phyloP scores from a whole-genome alignment of 2,329 filamentous ascomycete species.

The Microascus cirrosus region DNA sequence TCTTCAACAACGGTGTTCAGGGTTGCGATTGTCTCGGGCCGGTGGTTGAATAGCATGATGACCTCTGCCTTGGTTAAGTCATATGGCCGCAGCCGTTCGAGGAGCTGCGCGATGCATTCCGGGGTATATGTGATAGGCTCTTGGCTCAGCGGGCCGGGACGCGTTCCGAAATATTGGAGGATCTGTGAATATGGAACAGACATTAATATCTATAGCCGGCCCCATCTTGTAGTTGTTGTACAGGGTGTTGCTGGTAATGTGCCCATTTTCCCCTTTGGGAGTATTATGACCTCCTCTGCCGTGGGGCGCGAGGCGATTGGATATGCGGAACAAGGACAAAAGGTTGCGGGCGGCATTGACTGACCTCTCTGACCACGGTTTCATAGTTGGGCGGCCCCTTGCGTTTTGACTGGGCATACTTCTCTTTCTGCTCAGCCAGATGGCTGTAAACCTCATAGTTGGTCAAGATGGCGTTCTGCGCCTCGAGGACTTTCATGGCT shows the following conservation, averaged over 20 bases:
- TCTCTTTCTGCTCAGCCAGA: constrained; percentile 41
- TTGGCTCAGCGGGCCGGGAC: constrained; percentile 44
- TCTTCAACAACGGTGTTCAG: constrained; percentile 57
- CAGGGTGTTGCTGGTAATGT: not conserved
- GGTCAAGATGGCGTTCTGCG: constrained; percentile 57
- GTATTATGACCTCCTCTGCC: not conserved
- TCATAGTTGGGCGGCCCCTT: constrained; percentile 46
- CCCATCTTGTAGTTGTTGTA: not conserved
- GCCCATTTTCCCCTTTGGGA: not conserved
- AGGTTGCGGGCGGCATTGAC: not conserved
- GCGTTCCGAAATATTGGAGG: constrained; percentile 46
- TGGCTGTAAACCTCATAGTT: constrained; percentile 66
- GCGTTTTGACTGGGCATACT: constrained; percentile 38
- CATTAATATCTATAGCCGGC: not conserved
- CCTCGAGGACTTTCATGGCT: constrained; percentile 59
- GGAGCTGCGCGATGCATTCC: constrained; percentile 38
- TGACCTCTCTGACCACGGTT: constrained; percentile 54
- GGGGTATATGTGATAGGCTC: constrained; percentile 40
- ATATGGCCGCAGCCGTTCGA: constrained; percentile 43
- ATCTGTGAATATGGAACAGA: constrained; percentile 27
- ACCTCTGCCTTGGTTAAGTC: constrained; percentile 57
- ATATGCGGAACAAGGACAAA: not conserved
- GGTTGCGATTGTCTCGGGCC: constrained; percentile 43
- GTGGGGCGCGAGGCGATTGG: not conserved
- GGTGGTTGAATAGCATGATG: constrained; percentile 57